These are phyloP conservation scores for Puccinia triticina DNA, from an alignment of 1,284 basidiomycete genomes.

Conservation along the genomic window DNA sequence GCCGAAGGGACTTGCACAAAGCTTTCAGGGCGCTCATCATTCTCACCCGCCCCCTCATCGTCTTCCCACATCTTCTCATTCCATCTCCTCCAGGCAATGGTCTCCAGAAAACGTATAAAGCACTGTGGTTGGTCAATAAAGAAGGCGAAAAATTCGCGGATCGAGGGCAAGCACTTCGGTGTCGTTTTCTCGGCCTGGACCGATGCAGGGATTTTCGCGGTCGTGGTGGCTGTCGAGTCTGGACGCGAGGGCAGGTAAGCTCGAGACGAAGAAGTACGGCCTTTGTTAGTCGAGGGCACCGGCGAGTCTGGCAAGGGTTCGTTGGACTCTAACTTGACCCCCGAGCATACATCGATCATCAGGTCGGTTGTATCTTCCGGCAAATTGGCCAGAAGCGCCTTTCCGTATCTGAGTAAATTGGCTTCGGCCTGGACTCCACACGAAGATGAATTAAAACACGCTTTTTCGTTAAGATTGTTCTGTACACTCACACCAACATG, in stretches of 20 bases:
- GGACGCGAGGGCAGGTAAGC: conserved; percentile 62
- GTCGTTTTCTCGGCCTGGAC: conserved; percentile 56
- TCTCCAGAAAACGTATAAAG: conserved; percentile 86
- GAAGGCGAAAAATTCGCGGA: conserved; percentile 85
- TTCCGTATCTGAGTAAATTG: conserved; percentile 60
- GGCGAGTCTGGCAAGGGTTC: not conserved
- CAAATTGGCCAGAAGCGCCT: conserved; percentile 71
- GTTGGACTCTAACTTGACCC: conserved; percentile 60
- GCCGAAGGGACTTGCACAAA: conserved; percentile 41
- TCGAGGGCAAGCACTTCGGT: conserved; percentile 71
- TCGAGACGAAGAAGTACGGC: conserved; percentile 61
- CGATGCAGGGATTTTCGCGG: not conserved
- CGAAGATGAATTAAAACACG: conserved; percentile 34
- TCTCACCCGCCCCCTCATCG: conserved; percentile 34
- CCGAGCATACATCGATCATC: conserved; percentile 87
- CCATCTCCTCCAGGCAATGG: conserved; percentile 79
- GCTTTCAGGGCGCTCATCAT: conserved; percentile 9
- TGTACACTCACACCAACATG: conserved; percentile 70
- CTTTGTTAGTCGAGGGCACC: conserved; percentile 57
- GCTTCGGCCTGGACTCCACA: conserved; percentile 65
- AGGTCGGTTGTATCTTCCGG: conserved; percentile 86
- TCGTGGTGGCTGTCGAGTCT: conserved; percentile 46
- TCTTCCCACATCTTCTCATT: conserved; percentile 70
- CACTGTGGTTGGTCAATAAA: conserved; percentile 85
- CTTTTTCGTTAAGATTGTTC: not conserved